Evolutionary conservation across 1,139 yeast genomes (phyloP).

Genomic region (Geotrichum europaeum): DNA sequence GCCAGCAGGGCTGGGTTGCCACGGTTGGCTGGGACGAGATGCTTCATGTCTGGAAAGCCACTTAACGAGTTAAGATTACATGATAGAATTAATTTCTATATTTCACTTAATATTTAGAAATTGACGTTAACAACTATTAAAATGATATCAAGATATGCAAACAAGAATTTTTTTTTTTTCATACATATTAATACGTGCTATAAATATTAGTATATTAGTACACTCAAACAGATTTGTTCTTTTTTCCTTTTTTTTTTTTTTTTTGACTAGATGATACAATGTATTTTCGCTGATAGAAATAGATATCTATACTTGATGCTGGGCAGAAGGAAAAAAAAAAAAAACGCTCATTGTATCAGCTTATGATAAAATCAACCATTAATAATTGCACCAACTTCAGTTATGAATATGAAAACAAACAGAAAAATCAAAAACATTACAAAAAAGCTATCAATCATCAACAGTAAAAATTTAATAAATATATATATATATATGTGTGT

Average conservation of each 20-base stretch:
- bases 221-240: background rate
- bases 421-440: background rate
- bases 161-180: too few species aligned
- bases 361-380: background rate
- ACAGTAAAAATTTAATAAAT: too few species aligned
- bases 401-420: background rate
- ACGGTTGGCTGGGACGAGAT: slow-evolving; percentile 97
- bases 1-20: slow-evolving; percentile 92
- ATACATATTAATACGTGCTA: background rate
- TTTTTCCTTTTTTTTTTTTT: slow-evolving; percentile 1
- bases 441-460: background rate
- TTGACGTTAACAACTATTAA: too few species aligned
- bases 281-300: background rate
- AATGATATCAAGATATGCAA: too few species aligned
- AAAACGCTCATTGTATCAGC: too few species aligned
- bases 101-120: too few species aligned
- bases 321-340: background rate
- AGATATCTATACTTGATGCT: background rate
- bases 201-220: background rate
- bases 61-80: background rate
- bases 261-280: background rate
- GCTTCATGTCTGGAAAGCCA: slow-evolving; percentile 77
- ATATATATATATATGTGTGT: too few species aligned
- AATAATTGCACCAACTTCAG: background rate
- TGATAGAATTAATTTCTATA: too few species aligned